Evolutionary conservation across 2,329 filamentous ascomycete species (phyloP).

Genomic region (Pyricularia sp.): DNA sequence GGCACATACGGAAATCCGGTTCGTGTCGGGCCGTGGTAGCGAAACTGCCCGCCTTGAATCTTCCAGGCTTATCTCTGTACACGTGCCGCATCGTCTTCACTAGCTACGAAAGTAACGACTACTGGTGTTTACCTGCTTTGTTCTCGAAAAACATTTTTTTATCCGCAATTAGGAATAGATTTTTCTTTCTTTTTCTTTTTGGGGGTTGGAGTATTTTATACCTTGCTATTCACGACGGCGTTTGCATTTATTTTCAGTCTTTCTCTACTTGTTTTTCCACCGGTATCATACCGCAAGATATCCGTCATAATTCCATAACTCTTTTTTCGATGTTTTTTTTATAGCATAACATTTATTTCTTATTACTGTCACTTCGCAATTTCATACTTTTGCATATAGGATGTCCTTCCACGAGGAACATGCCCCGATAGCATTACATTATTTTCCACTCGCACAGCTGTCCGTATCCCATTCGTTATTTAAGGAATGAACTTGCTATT

Average conservation of each 20-base stretch:
- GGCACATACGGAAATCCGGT: constrained; percentile 52
- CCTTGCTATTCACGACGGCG: not conserved
- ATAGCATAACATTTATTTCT: not conserved
- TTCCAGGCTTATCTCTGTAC: not conserved
- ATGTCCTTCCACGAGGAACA: not conserved
- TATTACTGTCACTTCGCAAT: not conserved
- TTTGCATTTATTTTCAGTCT: constrained; percentile 2
- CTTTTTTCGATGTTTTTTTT: not conserved
- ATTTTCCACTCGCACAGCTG: not conserved
- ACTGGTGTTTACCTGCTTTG: constrained; percentile 5
- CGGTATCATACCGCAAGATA: not conserved
- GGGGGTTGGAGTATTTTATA: not conserved
- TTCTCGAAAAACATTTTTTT: not conserved
- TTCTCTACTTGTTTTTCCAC: not conserved
- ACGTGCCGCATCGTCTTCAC: constrained; percentile 2
- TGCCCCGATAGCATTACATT: not conserved
- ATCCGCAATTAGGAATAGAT: not conserved
- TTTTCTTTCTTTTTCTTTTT: not conserved
- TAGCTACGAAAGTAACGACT: constrained; percentile 11
- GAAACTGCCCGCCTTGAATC: not conserved
- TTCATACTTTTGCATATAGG: not conserved
- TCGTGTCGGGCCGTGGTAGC: constrained; percentile 52
- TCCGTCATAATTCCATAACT: not conserved
- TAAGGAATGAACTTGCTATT: not conserved
- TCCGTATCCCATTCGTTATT: not conserved